These are phyloP conservation scores for Linanthus parryae DNA, from an alignment of 148 eudicot species.

Conservation along the genomic window DNA sequence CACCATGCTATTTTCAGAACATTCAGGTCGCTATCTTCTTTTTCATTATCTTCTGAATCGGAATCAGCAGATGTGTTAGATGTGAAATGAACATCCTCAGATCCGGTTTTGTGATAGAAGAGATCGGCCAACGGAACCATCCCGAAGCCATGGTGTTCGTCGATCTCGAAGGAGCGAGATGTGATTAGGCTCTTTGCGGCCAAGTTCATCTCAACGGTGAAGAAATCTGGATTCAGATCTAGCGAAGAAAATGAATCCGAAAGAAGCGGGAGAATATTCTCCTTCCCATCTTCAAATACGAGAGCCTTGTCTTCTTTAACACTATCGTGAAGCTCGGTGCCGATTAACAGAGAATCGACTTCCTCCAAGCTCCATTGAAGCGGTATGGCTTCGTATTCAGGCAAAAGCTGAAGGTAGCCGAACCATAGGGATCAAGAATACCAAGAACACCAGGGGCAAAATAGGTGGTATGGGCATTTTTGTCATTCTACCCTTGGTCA, in stretches of 20 bases:
- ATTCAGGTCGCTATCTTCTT: too few relatives aligned
- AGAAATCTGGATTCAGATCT: constrained; percentile 51
- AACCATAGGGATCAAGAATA: constrained; percentile 89
- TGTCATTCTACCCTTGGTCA: too few relatives aligned
- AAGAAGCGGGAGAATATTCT: constrained; percentile 63
- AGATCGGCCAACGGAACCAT: constrained; percentile 99
- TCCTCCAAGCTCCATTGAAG: constrained; percentile 65
- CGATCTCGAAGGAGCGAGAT: constrained; percentile 86
- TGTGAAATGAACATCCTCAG: constrained; percentile 89
- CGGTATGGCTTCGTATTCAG: constrained; percentile 54
- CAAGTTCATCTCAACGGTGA: constrained; percentile 59
- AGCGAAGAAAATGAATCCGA: too few relatives aligned
- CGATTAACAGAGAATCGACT: constrained; percentile 51
- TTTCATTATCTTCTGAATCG: too few relatives aligned
- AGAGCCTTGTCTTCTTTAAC: constrained; percentile 78
- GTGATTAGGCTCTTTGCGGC: constrained; percentile 91
- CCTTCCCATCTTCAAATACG: constrained; percentile 73
- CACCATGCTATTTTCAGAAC: constrained; percentile 73
- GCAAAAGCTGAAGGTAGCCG: constrained; percentile 64
- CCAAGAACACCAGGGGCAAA: too few relatives aligned
- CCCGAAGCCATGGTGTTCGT: constrained; percentile 79
- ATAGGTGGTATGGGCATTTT: too few relatives aligned
- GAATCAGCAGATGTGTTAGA: too few relatives aligned
- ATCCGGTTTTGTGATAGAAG: constrained; percentile 95
- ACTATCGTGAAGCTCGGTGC: constrained; percentile 87